Conservation (phyloP, 2,329 filamentous ascomycete genomes). For the Fusarium chlamydosporum region DNA sequence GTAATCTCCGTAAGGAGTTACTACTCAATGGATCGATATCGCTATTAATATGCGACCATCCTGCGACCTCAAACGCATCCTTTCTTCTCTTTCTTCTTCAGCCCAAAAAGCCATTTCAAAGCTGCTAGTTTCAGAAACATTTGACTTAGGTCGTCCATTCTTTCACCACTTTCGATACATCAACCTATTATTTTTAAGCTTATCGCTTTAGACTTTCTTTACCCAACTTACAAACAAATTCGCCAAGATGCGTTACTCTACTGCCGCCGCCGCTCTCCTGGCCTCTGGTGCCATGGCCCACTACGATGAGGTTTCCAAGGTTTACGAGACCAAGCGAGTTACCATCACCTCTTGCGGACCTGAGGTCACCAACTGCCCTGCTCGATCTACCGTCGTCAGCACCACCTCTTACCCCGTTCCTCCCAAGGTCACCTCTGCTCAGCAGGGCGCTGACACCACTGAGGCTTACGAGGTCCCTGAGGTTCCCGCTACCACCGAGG, state of each 20-base stretch:
- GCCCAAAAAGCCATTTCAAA: slow-evolving; percentile 61
- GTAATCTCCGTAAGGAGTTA: slow-evolving; percentile 50
- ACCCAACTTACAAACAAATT: slow-evolving; percentile 45
- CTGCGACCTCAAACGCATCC: slow-evolving; percentile 48
- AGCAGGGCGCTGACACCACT: slow-evolving; percentile 56
- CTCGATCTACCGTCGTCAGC: slow-evolving; percentile 44
- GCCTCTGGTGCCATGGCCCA: slow-evolving; percentile 55
- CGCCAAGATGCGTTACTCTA: slow-evolving; percentile 73
- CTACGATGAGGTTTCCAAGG: slow-evolving; percentile 59
- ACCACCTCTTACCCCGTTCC: slow-evolving; percentile 40
- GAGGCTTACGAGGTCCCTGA: slow-evolving; percentile 42
- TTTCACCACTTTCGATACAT: slow-evolving; percentile 55
- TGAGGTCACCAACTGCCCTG: slow-evolving; percentile 51
- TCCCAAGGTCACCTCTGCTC: slow-evolving; percentile 32
- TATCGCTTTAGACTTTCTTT: slow-evolving; percentile 49
- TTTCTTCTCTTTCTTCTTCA: slow-evolving; percentile 56
- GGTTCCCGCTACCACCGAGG: slow-evolving; percentile 53
- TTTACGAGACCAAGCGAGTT: slow-evolving; percentile 70
- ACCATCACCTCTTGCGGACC: slow-evolving; percentile 72
- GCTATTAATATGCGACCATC: slow-evolving; percentile 65
- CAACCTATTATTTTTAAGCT: slow-evolving; percentile 49
- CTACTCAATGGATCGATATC: slow-evolving; percentile 39
- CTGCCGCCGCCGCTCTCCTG: slow-evolving; percentile 65
- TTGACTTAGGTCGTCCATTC: slow-evolving; percentile 73
- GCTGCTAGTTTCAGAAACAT: slow-evolving; percentile 58